Conservation (phyloP, 1,139 yeast genomes). For the Nakaseomyces bracarensis region DNA sequence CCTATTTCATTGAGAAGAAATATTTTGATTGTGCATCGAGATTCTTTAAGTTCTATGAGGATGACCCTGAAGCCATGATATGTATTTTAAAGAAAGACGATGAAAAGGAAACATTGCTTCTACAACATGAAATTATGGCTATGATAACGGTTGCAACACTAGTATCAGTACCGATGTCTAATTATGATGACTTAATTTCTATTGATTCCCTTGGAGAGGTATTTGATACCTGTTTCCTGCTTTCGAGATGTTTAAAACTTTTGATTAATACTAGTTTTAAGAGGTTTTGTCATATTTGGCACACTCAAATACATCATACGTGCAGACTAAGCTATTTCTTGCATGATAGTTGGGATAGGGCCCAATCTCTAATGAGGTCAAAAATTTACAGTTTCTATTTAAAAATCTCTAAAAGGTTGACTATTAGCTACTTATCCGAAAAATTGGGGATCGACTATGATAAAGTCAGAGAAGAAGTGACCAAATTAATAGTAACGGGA, state of each 20-base stretch:
- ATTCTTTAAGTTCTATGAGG: slow-evolving; percentile 16
- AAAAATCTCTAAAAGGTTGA: slow-evolving; percentile 20
- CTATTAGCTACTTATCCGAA: slow-evolving; percentile 23
- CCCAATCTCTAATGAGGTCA: slow-evolving; percentile 19
- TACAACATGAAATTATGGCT: slow-evolving; percentile 15
- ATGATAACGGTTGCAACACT: slow-evolving; percentile 23
- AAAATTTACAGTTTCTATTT: slow-evolving; percentile 28
- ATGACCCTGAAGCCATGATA: slow-evolving; percentile 3
- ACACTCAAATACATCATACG: slow-evolving; percentile 13
- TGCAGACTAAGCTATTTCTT: slow-evolving; percentile 19
- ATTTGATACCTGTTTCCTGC: slow-evolving; percentile 13
- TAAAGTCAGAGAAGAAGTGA: slow-evolving; percentile 17
- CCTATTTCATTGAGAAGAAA: slow-evolving; percentile 20
- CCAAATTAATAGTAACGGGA: slow-evolving; percentile 15
- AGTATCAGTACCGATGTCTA: slow-evolving; percentile 25
- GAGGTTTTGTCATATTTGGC: slow-evolving; percentile 23
- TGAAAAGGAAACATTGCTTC: slow-evolving; percentile 4
- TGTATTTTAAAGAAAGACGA: slow-evolving; percentile 7
- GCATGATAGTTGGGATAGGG: slow-evolving; percentile 17
- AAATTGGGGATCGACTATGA: slow-evolving; percentile 18
- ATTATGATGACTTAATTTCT: slow-evolving; percentile 22
- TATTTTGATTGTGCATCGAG: slow-evolving; percentile 20
- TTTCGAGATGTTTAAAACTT: slow-evolving; percentile 16
- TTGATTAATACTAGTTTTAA: slow-evolving; percentile 22
- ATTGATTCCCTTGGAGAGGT: slow-evolving; percentile 16